Percentiles rank a stretch among this genome's conserved stretches.
Conservation (phyloP, 805 yeast genomes). For the Brettanomyces bruxellensis region DNA sequence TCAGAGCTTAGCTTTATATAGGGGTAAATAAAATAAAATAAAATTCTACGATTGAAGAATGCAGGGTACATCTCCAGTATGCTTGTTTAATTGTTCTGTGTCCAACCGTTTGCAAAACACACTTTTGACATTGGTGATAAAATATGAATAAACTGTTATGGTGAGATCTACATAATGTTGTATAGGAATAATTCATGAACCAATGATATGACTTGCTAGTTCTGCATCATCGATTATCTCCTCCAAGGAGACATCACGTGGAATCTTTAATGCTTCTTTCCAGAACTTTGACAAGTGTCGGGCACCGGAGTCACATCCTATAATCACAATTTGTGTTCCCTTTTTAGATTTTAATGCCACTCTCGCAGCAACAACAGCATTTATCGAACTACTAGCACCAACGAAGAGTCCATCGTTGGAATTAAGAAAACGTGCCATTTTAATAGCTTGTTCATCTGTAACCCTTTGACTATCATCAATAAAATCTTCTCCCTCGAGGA, state of each 20-base stretch:
- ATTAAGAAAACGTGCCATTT: conserved; percentile 80
- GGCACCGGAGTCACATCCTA: conserved; percentile 88
- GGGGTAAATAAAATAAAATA: no score
- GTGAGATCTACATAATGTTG: no score
- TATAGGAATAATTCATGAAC: no score
- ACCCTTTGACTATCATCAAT: conserved; percentile 80
- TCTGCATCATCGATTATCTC: conserved; percentile 24
- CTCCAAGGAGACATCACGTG: conserved; percentile 28
- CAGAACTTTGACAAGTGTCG: conserved; percentile 90
- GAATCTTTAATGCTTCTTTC: conserved; percentile 50
- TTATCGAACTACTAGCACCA: conserved; percentile 90
- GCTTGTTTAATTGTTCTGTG: no score
- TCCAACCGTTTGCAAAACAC: no score
- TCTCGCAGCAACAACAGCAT: conserved; percentile 80
- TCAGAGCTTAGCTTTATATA: neutral
- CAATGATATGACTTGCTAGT: neutral
- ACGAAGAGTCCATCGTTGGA: conserved; percentile 82
- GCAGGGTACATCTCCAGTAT: no score
- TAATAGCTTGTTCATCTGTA: conserved; percentile 68
- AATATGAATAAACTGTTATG: no score
- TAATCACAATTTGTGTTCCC: conserved; percentile 67
- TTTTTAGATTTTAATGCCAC: conserved; percentile 40
- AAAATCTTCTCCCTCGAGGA: conserved; percentile 55
- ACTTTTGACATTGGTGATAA: no score
- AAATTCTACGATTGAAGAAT: no score